Evolutionary conservation across 306 rosid genomes (phyloP), one percentile per base, ranked within the genome.

Genomic region (Lablab purpureus): DNA sequence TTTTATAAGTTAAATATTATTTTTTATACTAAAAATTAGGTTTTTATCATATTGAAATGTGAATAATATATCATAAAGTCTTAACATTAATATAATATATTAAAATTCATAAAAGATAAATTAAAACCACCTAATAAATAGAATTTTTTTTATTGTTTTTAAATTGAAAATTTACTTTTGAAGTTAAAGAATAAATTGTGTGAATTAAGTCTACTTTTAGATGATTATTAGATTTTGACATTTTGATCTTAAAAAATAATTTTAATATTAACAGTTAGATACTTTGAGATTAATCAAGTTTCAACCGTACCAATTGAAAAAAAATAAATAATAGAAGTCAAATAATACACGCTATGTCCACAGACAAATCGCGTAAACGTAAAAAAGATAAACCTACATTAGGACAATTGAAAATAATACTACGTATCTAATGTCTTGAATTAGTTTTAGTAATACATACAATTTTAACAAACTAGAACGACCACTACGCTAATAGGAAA

Each of bases 401-500:
- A 40, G 1, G 6, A 45, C 28, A 54, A 55, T 66, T 71, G 21
- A 73, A 58, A 65, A 21, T 43, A 64, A 1, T 19, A 22, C 69
- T 11, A 1, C 46, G 2, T 41, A 14, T 71, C 18, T 71, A 22
- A 45, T 34, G 45, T 71, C 18, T 71, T 32, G 73, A 54, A 80
- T 70, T 71, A 64, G 79, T 76, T 49, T 68, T 11, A 36, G 36
- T 66, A 51, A 21, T 81, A 81, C 85, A 85, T 81, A 85, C 83
- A 85, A 85, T 71, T 76, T n/a, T n/a, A n/a, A n/a, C n/a, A n/a
- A n/a, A n/a, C n/a, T n/a, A n/a, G n/a, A n/a, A n/a, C n/a, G n/a
- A n/a, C n/a, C n/a, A n/a, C n/a, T n/a, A n/a, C n/a, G n/a, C n/a
- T n/a, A n/a, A n/a, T n/a, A n/a, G n/a, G n/a, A n/a, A n/a, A n/a